phyloP scores from a whole-genome alignment of 2,329 filamentous ascomycete species.

The Hypoxylon sp. region DNA sequence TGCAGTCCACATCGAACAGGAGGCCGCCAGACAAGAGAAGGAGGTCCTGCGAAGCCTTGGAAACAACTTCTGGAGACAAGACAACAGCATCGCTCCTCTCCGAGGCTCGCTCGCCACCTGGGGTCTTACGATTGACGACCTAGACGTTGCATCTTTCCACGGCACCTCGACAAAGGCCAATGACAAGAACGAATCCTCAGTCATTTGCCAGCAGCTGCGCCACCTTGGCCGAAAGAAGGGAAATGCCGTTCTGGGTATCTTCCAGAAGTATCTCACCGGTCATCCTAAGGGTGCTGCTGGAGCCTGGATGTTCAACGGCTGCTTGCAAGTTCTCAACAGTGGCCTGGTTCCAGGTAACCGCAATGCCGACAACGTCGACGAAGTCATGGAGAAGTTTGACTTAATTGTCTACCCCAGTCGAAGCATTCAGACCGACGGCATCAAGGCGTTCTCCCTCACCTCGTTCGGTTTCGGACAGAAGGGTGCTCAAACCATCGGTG shows the following conservation, averaged over 20 bases:
- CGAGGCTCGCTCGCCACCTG: conserved; percentile 96
- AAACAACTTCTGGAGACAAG: conserved; percentile 99
- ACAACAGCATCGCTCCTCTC: conserved; percentile 91
- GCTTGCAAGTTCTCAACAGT: conserved; percentile 92
- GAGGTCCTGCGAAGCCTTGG: conserved; percentile 92
- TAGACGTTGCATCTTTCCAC: conserved; percentile 97
- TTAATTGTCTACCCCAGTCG: conserved; percentile 97
- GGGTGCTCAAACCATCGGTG: conserved; percentile 95
- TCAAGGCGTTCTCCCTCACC: conserved; percentile 99
- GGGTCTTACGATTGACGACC: conserved; percentile 97
- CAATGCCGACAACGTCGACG: conserved; percentile 97
- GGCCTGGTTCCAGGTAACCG: conserved; percentile 96
- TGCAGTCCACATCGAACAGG: conserved; percentile 84
- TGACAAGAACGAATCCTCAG: conserved; percentile 99
- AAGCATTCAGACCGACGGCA: conserved; percentile 94
- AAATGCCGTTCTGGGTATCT: conserved; percentile 94
- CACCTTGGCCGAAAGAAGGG: conserved; percentile 97
- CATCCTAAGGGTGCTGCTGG: conserved; percentile 99
- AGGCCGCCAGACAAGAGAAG: conserved; percentile 90
- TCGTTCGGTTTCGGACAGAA: conserved; percentile 99
- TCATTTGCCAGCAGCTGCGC: conserved; percentile 94
- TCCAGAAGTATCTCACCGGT: conserved; percentile 99
- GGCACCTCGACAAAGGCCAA: conserved; percentile 98
- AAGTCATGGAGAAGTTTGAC: conserved; percentile 96
- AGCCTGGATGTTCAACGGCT: conserved; percentile 99